Conservation (phyloP, 305 asterid species). For the Ruellia speciosa region DNA sequence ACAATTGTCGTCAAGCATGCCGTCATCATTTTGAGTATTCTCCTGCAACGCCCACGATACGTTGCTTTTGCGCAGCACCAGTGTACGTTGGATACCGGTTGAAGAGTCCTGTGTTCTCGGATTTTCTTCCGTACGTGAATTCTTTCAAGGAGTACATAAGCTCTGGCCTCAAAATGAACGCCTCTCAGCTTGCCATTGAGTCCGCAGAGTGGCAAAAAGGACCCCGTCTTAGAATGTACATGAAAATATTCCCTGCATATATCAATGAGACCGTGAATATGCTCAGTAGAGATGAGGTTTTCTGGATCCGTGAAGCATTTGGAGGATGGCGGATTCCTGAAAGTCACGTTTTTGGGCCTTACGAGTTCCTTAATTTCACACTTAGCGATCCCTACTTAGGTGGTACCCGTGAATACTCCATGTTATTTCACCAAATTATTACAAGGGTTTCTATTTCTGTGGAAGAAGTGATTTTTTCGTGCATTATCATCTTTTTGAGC, state of each 20-base stretch:
- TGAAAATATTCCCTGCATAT: slow-evolving; percentile 61
- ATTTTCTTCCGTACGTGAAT: slow-evolving; percentile 54
- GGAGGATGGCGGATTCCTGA: slow-evolving; percentile 78
- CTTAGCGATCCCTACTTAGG: slow-evolving; percentile 47
- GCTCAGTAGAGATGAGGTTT: slow-evolving; percentile 61
- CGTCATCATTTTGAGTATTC: slow-evolving; percentile 59
- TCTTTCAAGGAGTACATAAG: slow-evolving; percentile 50
- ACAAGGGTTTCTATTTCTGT: neutral
- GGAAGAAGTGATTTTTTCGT: too few species aligned
- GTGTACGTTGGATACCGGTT: slow-evolving; percentile 72
- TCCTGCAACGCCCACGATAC: slow-evolving; percentile 36
- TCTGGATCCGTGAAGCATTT: slow-evolving; percentile 52
- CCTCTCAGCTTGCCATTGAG: slow-evolving; percentile 55
- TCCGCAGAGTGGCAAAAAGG: slow-evolving; percentile 67
- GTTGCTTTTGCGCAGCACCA: slow-evolving; percentile 83
- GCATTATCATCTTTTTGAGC: too few species aligned
- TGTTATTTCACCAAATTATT: neutral
- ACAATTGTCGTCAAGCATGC: slow-evolving; percentile 45
- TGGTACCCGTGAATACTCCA: slow-evolving; percentile 24
- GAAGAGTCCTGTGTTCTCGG: slow-evolving; percentile 85
- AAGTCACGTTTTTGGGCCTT: slow-evolving; percentile 73
- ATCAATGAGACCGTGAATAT: slow-evolving; percentile 24
- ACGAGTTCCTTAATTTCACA: slow-evolving; percentile 86
- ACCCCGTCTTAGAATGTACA: slow-evolving; percentile 73
- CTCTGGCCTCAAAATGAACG: slow-evolving; percentile 47